These are phyloP conservation scores for Plasmodium relictum DNA, from an alignment of 169 alveolate species.

Conservation along the genomic window DNA sequence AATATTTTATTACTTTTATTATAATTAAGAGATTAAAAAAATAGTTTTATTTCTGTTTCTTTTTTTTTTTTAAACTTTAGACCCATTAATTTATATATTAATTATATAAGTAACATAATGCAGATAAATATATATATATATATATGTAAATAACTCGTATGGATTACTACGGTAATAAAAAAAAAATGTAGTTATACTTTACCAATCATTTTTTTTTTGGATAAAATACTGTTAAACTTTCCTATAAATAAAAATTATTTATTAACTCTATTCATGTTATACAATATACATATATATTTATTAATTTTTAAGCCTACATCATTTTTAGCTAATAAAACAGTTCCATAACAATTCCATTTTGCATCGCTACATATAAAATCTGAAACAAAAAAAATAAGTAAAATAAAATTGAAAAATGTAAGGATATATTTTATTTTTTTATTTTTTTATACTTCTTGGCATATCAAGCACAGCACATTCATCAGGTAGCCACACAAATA, in stretches of 20 bases:
- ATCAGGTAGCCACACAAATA: constrained; percentile 62
- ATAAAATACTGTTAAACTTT: not conserved
- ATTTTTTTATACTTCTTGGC: constrained; percentile 12
- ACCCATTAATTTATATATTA: no score
- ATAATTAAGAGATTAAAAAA: no score
- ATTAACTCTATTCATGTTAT: no score
- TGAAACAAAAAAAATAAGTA: not conserved
- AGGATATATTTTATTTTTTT: not conserved
- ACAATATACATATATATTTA: not conserved
- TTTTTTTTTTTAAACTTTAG: no score
- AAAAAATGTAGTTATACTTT: no score
- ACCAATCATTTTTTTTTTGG: not conserved
- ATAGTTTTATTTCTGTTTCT: no score
- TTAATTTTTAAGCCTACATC: constrained; percentile 2
- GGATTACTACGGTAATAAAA: no score
- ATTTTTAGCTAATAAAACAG: constrained; percentile 21
- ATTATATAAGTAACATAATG: no score
- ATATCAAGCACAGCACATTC: constrained; percentile 34
- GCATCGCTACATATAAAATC: constrained; percentile 27
- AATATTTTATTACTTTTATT: no score
- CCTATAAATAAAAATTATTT: not conserved
- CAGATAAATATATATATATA: no score
- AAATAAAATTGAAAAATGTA: not conserved
- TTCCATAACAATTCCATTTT: constrained; percentile 38
- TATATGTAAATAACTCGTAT: no score